phyloP scores from a whole-genome alignment of 495 filamentous ascomycete species.

The Penicillium cinerascens region DNA sequence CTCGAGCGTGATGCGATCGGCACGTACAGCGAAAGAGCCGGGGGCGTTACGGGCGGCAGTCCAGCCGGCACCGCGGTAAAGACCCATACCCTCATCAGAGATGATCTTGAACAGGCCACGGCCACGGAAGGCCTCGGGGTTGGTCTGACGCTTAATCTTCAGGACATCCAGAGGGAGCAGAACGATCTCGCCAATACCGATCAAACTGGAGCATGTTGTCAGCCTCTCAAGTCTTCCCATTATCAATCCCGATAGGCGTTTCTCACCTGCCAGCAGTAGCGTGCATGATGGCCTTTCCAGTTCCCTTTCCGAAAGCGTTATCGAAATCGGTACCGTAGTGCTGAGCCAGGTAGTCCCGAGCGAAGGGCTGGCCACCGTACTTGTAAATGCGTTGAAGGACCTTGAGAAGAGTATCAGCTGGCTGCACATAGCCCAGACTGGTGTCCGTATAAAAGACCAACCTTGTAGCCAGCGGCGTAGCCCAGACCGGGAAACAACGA shows the following conservation, averaged over 20 bases:
- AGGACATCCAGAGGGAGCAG: slow-evolving; percentile 93
- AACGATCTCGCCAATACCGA: slow-evolving; percentile 96
- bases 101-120: slow-evolving; percentile 88
- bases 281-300: slow-evolving; percentile 96
- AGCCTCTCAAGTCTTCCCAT: background rate
- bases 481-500: slow-evolving; percentile 95
- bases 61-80: slow-evolving; percentile 97
- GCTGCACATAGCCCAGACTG: background rate
- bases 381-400: slow-evolving; percentile 96
- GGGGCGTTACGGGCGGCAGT: slow-evolving; percentile 96
- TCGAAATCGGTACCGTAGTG: slow-evolving; percentile 84
- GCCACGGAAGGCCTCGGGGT: slow-evolving; percentile 95
- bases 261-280: slow-evolving; percentile 86
- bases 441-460: slow-evolving; percentile 28
- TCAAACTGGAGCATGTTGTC: slow-evolving; percentile 55
- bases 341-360: slow-evolving; percentile 79
- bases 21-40: slow-evolving; percentile 90
- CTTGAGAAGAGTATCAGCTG: slow-evolving; percentile 31
- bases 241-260: background rate
- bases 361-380: slow-evolving; percentile 96
- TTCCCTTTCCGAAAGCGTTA: slow-evolving; percentile 86
- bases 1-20: background rate
- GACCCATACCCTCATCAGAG: slow-evolving; percentile 87
- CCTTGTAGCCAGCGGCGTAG: slow-evolving; percentile 98
- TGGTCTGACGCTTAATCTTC: slow-evolving; percentile 99